Base-by-base conservation (phyloP, 768 basidiomycete genomes). In the Daedalea quercina region DNA sequence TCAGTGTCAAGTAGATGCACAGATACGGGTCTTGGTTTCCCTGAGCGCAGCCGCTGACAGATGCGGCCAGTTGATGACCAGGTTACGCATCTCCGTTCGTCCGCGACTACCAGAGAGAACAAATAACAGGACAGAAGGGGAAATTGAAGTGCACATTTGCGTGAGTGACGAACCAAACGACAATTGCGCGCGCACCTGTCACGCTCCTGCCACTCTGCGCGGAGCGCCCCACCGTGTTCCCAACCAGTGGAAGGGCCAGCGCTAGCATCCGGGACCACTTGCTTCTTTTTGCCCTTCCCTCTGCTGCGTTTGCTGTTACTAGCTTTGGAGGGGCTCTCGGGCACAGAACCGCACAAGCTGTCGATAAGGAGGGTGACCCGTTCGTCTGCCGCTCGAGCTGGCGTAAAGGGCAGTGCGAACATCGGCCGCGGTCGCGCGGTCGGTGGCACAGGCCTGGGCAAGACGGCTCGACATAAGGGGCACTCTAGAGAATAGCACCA, bases 401-500 rank as follows among this genome's bases (percentile, higher is more conserved):
- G 81, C 44, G 77, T 74, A 66, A 86, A 85, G 0, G 83, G 85
- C 55, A 81, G 83, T 17, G 78, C 76, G 56, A 69, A 68, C 34
- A 69, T 63, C n/a, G n/a, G n/a, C n/a, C n/a, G n/a, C n/a, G n/a
- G n/a, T n/a, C n/a, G n/a, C n/a, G n/a, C n/a, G n/a, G n/a, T n/a
- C n/a, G n/a, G n/a, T n/a, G n/a, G n/a, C n/a, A n/a, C n/a, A n/a
- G n/a, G n/a, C n/a, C n/a, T 42, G 31, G 55, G 73, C 53, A 85
- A 68, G 37, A 72, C 53, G 51, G 73, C 75, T 60, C 82, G 81
- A 65, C 84, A 86, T 53, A 85, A 73, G 33, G 84, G 85, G 65
- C 83, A 86, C 57, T 82, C 79, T 41, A 85, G 80, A 12, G 76
- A 63, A 59, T 83, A 79, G 55, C 85, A 85, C 85, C 85, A 87